Base-by-base conservation (phyloP, 495 filamentous ascomycete species). In the Hypomontagnella submonticulosa region DNA sequence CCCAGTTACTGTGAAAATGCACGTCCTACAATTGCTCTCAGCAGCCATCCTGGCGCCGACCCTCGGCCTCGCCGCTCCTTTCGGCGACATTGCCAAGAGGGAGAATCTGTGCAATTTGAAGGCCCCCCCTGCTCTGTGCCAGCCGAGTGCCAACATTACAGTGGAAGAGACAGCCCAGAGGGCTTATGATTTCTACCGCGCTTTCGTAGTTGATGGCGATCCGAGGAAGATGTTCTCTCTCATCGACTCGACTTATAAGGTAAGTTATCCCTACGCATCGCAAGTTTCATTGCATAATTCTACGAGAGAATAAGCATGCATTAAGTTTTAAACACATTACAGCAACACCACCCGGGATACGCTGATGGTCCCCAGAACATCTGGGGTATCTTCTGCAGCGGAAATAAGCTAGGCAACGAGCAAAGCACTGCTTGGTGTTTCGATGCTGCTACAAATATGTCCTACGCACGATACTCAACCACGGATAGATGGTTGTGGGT, bases 111-210 rank as follows among this genome's bases (percentile, higher is more conserved):
- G 79, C 69, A 75, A 53, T 53, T 56, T 81, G 41, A 64, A 63
- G 19, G 54, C 75, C 1, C 79, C 79, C 3, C 79, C 79, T 5
- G 61, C 66, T 49, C 70, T 80, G 38, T 81, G 79, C 69, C 44
- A 71, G 34, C 76, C 79, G 12, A 66, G 80, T 50, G 20, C 70
- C 4, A 66, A 73, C 9, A 61, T 80, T n/a, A 76, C 76, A 9
- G 70, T 78, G 20, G 79, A 80, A 53, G 78, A 81, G 73, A 80
- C 78, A 40, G 79, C 78, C 0, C 61, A 66, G 55, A 64, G 78
- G 43, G 79, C 79, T 13, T 81, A 81, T 66, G 69, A 81, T 44
- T 81, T 81, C 67, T 81, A 81, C 51, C 79, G 79, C 46, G 78
- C 78, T 1, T 81, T 81, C 42, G 75, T 81, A 3, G 76, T 79